Evolutionary conservation across 495 filamentous ascomycete species (phyloP), one percentile per base, ranked within the genome.

Genomic region (Lasiosphaeris hirsuta): DNA sequence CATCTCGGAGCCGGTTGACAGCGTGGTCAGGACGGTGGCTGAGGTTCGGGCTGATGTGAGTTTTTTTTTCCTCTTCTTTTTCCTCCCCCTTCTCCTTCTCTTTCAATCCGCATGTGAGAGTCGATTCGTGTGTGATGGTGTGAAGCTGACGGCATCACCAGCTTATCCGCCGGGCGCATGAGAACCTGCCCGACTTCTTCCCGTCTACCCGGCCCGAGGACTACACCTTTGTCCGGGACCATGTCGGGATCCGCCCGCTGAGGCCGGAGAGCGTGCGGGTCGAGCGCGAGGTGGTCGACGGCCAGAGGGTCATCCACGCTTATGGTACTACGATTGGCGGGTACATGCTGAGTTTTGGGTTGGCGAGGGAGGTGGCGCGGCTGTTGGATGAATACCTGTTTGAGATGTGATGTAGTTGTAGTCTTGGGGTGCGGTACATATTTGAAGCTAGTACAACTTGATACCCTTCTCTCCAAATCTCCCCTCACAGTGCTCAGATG

Each of bases 301-400:
- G 43, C 2, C 46, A 52, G 10, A 57, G 52, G 7, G 46, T 57
- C 11, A 41, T 61, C 11, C 54, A 61, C 35, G 59, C 59, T 1
- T 61, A 61, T 33, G 59, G 59, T 4, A 57, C 59, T 0, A 57
- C 54, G 0, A 49, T 53, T 19, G 54, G 59, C 3, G 59, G 59
- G 1, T 61, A 61, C 15, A 61, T 61, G 14, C 17, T 46, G 14
- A 61, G 59, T 37, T 61, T 61, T 43, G 59, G 59, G 4, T 19
- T 61, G 4, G 59, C 40, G 15, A 14, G 47, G 23, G 47, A 47
- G 41, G 54, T 33, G 18, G 42, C 54, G 13, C 13, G 37, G 35
- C 10, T 57, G 41, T 40, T 61, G 47, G 59, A 61, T 19, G 59
- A 57, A 30, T 8, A 18, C 10, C 2, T 45, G 17, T 45, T 45